phyloP scores from a whole-genome alignment of 1,284 basidiomycete species.

The Meripilus lineatus region DNA sequence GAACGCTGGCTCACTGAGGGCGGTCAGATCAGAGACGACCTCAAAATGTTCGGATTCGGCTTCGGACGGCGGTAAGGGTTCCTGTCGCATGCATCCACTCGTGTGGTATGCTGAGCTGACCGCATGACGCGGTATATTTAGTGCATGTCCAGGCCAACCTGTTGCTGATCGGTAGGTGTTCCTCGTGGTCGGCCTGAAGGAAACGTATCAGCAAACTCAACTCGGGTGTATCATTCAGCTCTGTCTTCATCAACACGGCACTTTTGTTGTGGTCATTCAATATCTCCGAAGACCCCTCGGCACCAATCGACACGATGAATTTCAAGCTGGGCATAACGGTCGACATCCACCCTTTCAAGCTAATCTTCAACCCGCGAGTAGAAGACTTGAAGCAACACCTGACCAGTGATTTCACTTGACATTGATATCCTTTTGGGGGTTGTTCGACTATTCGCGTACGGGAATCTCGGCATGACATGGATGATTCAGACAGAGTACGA shows the following conservation, averaged over 20 bases:
- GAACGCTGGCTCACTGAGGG: conserved; percentile 49
- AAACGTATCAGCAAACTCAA: too few species aligned
- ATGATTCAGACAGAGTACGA: too few species aligned
- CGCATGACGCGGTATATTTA: conserved; percentile 12
- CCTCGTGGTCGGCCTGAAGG: too few species aligned
- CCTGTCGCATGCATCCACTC: too few species aligned
- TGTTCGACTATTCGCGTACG: too few species aligned
- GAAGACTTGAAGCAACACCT: conserved; percentile 5
- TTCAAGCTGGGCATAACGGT: conserved; percentile 55
- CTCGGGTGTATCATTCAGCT: too few species aligned
- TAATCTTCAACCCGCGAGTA: conserved; percentile 33
- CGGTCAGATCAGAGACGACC: conserved; percentile 44
- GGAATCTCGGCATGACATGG: too few species aligned
- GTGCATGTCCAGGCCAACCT: conserved; percentile 56
- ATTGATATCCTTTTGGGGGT: too few species aligned
- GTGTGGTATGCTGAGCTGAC: neutral
- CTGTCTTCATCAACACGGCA: conserved; percentile 54
- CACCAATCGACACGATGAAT: conserved; percentile 50
- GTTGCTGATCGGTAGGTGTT: conserved; percentile 45
- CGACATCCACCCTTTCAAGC: conserved; percentile 51
- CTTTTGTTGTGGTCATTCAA: conserved; percentile 56
- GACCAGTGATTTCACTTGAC: too few species aligned
- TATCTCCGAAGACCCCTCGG: conserved; percentile 39
- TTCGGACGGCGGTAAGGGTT: conserved; percentile 49
- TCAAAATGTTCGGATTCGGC: conserved; percentile 50